Percentiles rank a stretch among this genome's conserved stretches.
These are phyloP conservation scores for Centella asiatica DNA, from an alignment of 129 eudicot species.

Conservation along the genomic window DNA sequence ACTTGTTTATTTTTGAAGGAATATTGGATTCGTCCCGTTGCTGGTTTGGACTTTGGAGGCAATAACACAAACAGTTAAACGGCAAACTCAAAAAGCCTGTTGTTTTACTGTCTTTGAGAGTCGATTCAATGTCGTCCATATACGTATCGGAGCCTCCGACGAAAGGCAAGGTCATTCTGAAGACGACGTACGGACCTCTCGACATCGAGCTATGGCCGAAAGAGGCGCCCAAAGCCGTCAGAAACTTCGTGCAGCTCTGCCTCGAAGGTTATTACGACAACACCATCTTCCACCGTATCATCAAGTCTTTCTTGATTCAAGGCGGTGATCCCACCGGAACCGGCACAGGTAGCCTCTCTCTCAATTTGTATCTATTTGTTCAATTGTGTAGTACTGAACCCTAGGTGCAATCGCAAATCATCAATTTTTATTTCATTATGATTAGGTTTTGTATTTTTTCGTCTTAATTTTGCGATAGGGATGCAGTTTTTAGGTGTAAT, in stretches of 20 bases:
- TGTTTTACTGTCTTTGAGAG: too few species aligned
- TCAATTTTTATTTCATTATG: not conserved
- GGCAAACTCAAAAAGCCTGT: not conserved
- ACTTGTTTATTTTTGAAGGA: too few species aligned
- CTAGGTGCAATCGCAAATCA: not conserved
- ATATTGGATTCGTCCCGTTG: too few species aligned
- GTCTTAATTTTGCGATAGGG: too few species aligned
- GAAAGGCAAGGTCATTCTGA: conserved; percentile 70
- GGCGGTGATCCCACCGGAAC: conserved; percentile 96
- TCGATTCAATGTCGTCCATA: conserved; percentile 62
- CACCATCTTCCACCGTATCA: conserved; percentile 78
- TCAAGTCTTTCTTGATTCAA: conserved; percentile 77
- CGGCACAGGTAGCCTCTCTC: conserved; percentile 48
- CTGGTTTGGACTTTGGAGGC: too few species aligned
- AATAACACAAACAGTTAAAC: not conserved
- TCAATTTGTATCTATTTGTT: not conserved
- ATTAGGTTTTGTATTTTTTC: too few species aligned
- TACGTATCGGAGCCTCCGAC: conserved; percentile 95
- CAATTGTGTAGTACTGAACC: not conserved
- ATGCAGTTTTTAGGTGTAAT: too few species aligned
- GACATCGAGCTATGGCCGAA: conserved; percentile 97
- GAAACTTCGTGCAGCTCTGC: conserved; percentile 90
- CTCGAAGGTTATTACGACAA: conserved; percentile 82
- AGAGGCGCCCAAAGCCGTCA: conserved; percentile 90
- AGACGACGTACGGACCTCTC: conserved; percentile 69